phyloP scores from a whole-genome alignment of 768 basidiomycete genomes.

The Postia placenta region DNA sequence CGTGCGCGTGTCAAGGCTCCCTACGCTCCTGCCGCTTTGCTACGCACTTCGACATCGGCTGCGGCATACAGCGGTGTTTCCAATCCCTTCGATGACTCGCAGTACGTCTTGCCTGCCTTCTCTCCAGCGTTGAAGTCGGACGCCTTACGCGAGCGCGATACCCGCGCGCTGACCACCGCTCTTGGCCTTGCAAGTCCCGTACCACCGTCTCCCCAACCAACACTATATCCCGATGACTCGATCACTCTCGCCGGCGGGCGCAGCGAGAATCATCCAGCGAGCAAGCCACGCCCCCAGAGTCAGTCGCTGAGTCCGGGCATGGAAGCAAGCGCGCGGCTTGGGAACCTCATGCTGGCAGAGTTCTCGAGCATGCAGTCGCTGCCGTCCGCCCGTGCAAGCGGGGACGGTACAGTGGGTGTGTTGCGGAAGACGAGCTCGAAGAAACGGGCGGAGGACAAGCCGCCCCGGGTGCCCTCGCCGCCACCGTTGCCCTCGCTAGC shows the following conservation, averaged over 20 bases:
- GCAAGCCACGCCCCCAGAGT: conserved; percentile 24
- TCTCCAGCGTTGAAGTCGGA: conserved; percentile 34
- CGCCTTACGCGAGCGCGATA: conserved; percentile 36
- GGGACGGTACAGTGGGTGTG: conserved; percentile 14
- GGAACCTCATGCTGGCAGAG: conserved; percentile 58
- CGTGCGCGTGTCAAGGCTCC: conserved; percentile 66
- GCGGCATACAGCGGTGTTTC: conserved; percentile 15
- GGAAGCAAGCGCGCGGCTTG: conserved; percentile 44
- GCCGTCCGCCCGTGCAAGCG: conserved; percentile 28
- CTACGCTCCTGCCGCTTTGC: conserved; percentile 52
- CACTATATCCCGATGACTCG: conserved; percentile 69
- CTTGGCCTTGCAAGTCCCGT: conserved; percentile 27
- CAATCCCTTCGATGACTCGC: conserved; percentile 31
- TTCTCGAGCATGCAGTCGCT: conserved; percentile 29
- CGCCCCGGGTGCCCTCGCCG: conserved; percentile 77
- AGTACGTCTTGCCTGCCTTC: conserved; percentile 25
- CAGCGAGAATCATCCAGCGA: conserved; percentile 12
- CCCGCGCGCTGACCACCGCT: conserved; percentile 32
- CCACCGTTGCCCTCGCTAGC: conserved; percentile 66
- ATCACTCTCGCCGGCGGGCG: conserved; percentile 48
- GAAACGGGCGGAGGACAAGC: conserved; percentile 46
- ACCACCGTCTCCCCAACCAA: conserved; percentile 50
- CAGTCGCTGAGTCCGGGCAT: conserved; percentile 25
- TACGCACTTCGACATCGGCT: conserved; percentile 41
- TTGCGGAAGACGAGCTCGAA: conserved; percentile 14